Conservation (phyloP, 1,139 yeast species). For the Tardiomyces depauwii region DNA sequence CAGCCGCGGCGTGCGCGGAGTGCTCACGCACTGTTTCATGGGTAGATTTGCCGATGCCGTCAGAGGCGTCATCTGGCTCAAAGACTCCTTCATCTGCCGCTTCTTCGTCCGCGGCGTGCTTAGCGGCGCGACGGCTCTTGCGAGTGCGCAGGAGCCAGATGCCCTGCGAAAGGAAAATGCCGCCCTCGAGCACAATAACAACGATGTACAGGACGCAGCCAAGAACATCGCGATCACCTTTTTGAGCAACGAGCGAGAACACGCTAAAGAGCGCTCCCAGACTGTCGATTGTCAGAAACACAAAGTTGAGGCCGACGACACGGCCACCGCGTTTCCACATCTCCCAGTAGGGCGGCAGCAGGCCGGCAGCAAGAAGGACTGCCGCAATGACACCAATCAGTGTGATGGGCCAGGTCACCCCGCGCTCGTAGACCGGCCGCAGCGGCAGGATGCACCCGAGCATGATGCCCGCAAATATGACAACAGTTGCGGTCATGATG, state of each 20-base stretch:
- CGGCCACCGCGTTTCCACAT: constrained; percentile 66
- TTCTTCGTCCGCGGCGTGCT: background rate
- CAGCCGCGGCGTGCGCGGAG: background rate
- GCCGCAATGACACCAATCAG: constrained; percentile 75
- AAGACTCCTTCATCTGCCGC: background rate
- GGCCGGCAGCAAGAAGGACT: constrained; percentile 60
- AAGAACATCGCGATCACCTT: constrained; percentile 48
- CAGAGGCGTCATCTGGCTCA: background rate
- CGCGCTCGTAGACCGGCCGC: constrained; percentile 44
- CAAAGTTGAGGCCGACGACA: constrained; percentile 79
- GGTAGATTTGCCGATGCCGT: background rate
- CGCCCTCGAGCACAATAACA: constrained; percentile 63
- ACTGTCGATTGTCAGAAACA: constrained; percentile 69
- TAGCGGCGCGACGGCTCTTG: constrained; percentile 10
- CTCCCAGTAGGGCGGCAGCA: constrained; percentile 84
- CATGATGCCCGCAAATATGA: constrained; percentile 48
- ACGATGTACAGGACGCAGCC: constrained; percentile 66
- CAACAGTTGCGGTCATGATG: constrained; percentile 30
- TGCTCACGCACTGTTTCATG: background rate
- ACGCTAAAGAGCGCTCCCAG: constrained; percentile 72
- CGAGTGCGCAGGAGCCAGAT: constrained; percentile 58
- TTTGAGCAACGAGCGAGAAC: constrained; percentile 34
- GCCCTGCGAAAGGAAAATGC: constrained; percentile 59
- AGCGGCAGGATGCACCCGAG: constrained; percentile 65
- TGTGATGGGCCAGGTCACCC: constrained; percentile 61